Evolutionary conservation across 164 flowering plant genomes (phyloP).

Genomic region (Cinnamomum micranthum): DNA sequence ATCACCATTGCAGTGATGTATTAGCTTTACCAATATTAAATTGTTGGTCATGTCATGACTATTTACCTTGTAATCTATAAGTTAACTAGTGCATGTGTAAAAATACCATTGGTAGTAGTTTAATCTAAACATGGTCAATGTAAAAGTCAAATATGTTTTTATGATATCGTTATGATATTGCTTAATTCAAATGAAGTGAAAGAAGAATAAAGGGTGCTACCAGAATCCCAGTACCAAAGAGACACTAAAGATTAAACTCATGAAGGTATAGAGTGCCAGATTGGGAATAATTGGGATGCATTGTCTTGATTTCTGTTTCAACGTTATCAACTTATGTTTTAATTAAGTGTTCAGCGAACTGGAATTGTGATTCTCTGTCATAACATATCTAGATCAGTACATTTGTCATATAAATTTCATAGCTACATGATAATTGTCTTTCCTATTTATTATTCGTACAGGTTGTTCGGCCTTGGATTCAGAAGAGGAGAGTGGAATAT

Average conservation of each 20-base stretch:
- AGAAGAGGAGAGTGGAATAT: slow-evolving; percentile 57
- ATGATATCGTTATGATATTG: too few relatives aligned
- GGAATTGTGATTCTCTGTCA: background rate
- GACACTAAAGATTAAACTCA: background rate
- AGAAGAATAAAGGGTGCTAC: background rate
- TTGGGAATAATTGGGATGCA: background rate
- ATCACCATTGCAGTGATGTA: background rate
- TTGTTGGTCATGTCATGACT: background rate
- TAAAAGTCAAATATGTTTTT: too few relatives aligned
- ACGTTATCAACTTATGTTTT: background rate
- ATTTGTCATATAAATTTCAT: background rate
- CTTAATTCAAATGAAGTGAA: background rate
- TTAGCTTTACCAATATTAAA: background rate
- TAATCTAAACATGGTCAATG: too few relatives aligned
- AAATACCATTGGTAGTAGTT: background rate
- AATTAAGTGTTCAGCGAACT: background rate
- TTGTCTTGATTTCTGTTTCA: too few relatives aligned
- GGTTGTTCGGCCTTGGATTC: slow-evolving; percentile 91
- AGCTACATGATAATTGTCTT: background rate
- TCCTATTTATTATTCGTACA: slow-evolving; percentile 18
- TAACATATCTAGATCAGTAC: background rate
- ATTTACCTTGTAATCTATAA: background rate
- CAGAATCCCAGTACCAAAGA: too few relatives aligned
- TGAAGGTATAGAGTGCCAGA: background rate
- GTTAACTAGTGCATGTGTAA: background rate